Evolutionary conservation across 352 stramenopile genomes (phyloP), one percentile per base, ranked within the genome.

Genomic region (Paralagenidium karlingii): DNA sequence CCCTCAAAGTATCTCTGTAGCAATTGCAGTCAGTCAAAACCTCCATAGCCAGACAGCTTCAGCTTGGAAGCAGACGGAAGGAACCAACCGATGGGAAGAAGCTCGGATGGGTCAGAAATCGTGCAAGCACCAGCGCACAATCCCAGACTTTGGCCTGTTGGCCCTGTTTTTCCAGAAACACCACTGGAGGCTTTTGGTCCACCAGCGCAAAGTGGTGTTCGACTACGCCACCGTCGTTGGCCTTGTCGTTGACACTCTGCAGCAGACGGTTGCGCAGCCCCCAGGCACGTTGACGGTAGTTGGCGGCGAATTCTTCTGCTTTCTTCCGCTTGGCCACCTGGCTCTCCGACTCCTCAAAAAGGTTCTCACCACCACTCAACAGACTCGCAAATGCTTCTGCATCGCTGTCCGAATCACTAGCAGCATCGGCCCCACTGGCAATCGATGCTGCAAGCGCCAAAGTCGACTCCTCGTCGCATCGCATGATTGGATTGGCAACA

Each of bases 81-180:
- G 12, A 13, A 18, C 34, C 3, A 38, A 51, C 49, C 49, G 39
- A 18, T 8, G 55, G 26, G 31, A 75, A 78, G 28, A 51, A 65
- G 12, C 15, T 25, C 7, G 55, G 29, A 16, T 63, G 54, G 5
- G 50, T 44, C 16, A 78, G 46, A 25, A 78, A 71, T 47, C 68
- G 69, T 41, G 64, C 57, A 28, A 78, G 38, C 37, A 78, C 59
- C 19, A 78, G 42, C 19, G 64, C 64, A 22, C 64, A 78, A 32
- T 78, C 64, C 64, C 64, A 78, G 3, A 78, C 64, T 27, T 73
- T 69, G 37, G 61, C 61, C 34, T 78, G 64, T 34, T 78, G 64
- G 7, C 64, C 64, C 38, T 75, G 57, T 34, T 69, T 63, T 51
- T 78, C 64, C 22, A 57, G 43, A 39, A 75, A 78, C 6, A 49